Evolutionary conservation across 2,329 filamentous ascomycete species (phyloP).

Genomic region (Trichoderma sp.): DNA sequence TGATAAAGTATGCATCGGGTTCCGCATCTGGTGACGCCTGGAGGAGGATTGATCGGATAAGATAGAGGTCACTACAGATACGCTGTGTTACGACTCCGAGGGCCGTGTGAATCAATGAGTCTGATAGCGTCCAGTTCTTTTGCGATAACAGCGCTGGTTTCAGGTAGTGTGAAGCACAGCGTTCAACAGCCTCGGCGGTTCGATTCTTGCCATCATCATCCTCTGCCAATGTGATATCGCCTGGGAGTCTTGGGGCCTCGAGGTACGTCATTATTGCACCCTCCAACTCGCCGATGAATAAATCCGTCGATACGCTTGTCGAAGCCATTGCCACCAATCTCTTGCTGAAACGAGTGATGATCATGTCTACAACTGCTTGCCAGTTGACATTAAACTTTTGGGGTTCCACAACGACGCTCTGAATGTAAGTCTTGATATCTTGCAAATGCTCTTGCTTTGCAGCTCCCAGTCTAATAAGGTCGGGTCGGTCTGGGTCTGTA

Average conservation of each 20-base stretch:
- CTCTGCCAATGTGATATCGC: constrained; percentile 24
- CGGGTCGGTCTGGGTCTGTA: constrained; percentile 35
- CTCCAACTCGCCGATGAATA: constrained; percentile 41
- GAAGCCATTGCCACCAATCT: constrained; percentile 49
- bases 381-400: constrained; percentile 52
- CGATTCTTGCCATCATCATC: constrained; percentile 34
- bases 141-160: not conserved
- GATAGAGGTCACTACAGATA: constrained; percentile 21
- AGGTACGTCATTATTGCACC: constrained; percentile 39
- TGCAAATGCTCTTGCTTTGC: constrained; percentile 35
- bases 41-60: constrained; percentile 27
- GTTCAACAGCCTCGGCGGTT: constrained; percentile 41
- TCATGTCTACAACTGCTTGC: constrained; percentile 66
- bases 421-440: constrained; percentile 47
- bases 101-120: constrained; percentile 21
- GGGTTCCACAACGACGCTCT: constrained; percentile 41
- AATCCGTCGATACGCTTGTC: constrained; percentile 28
- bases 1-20: constrained; percentile 17
- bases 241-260: constrained; percentile 37
- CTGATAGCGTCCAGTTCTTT: constrained; percentile 14
- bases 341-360: constrained; percentile 62
- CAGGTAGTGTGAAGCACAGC: constrained; percentile 41
- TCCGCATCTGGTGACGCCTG: constrained; percentile 23
- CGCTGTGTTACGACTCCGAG: constrained; percentile 3
- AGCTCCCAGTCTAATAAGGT: constrained; percentile 37